These are phyloP conservation scores for Phytophthora pinifolia DNA, from an alignment of 352 stramenopile genomes.

Conservation along the genomic window DNA sequence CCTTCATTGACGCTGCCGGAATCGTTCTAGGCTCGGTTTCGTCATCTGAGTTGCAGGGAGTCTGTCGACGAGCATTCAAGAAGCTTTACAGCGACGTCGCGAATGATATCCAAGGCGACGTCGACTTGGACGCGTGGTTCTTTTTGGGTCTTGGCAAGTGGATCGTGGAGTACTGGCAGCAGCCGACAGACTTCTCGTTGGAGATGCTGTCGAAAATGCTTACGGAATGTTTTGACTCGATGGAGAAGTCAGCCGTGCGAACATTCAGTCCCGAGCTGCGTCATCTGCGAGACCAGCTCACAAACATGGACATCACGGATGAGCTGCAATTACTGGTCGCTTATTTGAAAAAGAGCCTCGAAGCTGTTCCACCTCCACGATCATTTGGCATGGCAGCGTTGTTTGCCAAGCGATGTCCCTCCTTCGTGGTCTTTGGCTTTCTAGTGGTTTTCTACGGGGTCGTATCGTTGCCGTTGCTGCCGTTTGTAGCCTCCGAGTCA, in stretches of 20 bases:
- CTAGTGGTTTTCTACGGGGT: slow-evolving; percentile 56
- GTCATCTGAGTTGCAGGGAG: slow-evolving; percentile 42
- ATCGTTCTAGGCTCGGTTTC: slow-evolving; percentile 58
- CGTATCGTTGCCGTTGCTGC: slow-evolving; percentile 53
- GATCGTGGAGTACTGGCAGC: slow-evolving; percentile 81
- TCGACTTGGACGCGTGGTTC: slow-evolving; percentile 73
- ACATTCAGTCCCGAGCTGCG: slow-evolving; percentile 60
- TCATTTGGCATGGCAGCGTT: slow-evolving; percentile 41
- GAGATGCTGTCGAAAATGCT: slow-evolving; percentile 70
- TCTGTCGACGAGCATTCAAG: slow-evolving; percentile 47
- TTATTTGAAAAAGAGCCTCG: slow-evolving; percentile 67
- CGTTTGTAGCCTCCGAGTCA: slow-evolving; percentile 55
- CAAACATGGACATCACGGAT: slow-evolving; percentile 38
- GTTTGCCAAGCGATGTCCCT: slow-evolving; percentile 64
- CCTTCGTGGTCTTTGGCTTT: slow-evolving; percentile 49
- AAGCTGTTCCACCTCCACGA: slow-evolving; percentile 53
- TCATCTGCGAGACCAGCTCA: slow-evolving; percentile 47
- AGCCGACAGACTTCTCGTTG: slow-evolving; percentile 73
- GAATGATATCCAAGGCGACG: slow-evolving; percentile 55
- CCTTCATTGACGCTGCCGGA: slow-evolving; percentile 64
- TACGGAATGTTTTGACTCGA: slow-evolving; percentile 47
- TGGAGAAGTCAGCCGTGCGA: slow-evolving; percentile 52
- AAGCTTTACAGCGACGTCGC: slow-evolving; percentile 47
- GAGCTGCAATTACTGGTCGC: slow-evolving; percentile 58
- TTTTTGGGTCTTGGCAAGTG: slow-evolving; percentile 68